These are phyloP conservation scores for Alternaria consortialis DNA, from an alignment of 2,329 filamentous ascomycete genomes.

Conservation along the genomic window DNA sequence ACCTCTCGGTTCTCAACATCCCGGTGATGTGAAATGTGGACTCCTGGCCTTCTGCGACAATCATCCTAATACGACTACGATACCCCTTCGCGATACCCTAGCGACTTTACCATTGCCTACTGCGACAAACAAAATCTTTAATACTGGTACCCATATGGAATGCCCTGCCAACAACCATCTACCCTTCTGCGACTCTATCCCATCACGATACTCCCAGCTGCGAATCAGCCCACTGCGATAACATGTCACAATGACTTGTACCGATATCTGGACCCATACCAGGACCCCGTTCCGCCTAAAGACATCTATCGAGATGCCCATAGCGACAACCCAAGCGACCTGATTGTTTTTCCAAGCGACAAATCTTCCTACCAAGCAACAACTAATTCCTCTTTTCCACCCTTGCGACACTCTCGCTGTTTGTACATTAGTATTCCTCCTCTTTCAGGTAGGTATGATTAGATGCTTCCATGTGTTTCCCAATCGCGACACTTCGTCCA, in stretches of 20 bases:
- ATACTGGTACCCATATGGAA: constrained; percentile 30
- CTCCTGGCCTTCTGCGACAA: constrained; percentile 20
- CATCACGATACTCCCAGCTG: constrained; percentile 13
- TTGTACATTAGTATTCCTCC: constrained; percentile 1
- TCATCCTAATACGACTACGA: constrained; percentile 10
- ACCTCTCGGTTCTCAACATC: constrained; percentile 28
- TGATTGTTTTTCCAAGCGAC: constrained; percentile 16
- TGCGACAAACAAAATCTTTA: constrained; percentile 16
- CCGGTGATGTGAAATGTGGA: constrained; percentile 33
- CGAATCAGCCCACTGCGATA: constrained; percentile 21
- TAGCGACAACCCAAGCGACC: constrained; percentile 30
- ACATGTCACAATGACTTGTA: constrained; percentile 17
- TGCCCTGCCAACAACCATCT: constrained; percentile 14
- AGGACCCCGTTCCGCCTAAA: neutral
- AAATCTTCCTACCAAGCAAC: neutral
- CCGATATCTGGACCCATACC: constrained; percentile 13
- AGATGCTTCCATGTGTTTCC: constrained; percentile 30
- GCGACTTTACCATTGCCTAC: constrained; percentile 25
- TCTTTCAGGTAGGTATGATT: constrained; percentile 29
- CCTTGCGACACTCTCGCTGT: constrained; percentile 20
- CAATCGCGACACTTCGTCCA: constrained; percentile 22
- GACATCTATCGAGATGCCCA: constrained; percentile 32
- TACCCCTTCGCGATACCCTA: constrained; percentile 21
- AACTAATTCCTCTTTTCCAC: constrained; percentile 8
- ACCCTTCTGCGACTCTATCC: constrained; percentile 17